These are phyloP conservation scores for Petunia secreta DNA, from an alignment of 257 asterid genomes.

Conservation along the genomic window DNA sequence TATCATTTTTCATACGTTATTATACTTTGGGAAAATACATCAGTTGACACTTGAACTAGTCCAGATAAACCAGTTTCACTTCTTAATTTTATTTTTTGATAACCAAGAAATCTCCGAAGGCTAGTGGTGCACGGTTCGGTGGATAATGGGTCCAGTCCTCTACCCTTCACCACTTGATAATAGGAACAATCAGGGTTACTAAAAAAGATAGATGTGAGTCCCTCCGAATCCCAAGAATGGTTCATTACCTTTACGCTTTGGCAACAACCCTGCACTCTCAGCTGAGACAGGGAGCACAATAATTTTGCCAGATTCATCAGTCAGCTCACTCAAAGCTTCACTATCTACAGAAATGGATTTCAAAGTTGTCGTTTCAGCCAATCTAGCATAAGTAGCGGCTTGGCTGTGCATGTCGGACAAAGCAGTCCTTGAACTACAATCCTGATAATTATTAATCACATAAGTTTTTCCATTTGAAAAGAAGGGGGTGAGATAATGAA, in stretches of 20 bases:
- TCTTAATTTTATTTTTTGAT: too few relatives aligned
- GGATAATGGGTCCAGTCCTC: too few relatives aligned
- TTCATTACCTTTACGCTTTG: constrained; percentile 55
- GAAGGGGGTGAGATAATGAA: neutral
- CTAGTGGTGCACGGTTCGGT: too few relatives aligned
- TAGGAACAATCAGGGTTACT: neutral
- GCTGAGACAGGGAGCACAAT: constrained; percentile 88
- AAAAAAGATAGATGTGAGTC: neutral
- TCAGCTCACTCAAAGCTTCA: constrained; percentile 67
- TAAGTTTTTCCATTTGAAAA: neutral
- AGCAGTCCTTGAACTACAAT: constrained; percentile 41
- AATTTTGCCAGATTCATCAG: constrained; percentile 79
- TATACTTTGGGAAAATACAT: too few relatives aligned
- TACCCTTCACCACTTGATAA: neutral
- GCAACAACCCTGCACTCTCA: constrained; percentile 78
- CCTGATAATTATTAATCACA: constrained; percentile 43
- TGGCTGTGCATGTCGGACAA: constrained; percentile 60
- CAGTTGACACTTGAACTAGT: too few relatives aligned
- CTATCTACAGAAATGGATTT: constrained; percentile 40
- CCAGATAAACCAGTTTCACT: too few relatives aligned
- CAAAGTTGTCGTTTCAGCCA: constrained; percentile 55
- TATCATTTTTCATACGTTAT: too few relatives aligned
- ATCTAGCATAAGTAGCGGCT: constrained; percentile 61
- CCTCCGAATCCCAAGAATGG: neutral
- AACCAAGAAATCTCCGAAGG: too few relatives aligned